Conservation (phyloP, 2,329 filamentous ascomycete species). For the Drechslerella dactyloides region DNA sequence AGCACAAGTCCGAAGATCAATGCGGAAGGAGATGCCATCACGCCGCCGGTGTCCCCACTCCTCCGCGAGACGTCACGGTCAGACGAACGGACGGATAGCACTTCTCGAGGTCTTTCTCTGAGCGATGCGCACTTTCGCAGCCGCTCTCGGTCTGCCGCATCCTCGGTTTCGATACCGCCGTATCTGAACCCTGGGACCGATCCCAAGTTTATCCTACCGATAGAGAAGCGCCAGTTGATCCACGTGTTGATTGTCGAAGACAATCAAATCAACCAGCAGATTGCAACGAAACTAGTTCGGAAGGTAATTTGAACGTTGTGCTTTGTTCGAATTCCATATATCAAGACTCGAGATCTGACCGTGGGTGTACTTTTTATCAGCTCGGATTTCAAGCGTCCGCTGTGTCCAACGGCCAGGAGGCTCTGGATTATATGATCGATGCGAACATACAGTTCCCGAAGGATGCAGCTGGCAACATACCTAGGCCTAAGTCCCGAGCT, state of each 20-base stretch:
- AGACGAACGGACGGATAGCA: slow-evolving; percentile 22
- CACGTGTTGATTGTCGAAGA: slow-evolving; percentile 82
- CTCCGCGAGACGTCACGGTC: slow-evolving; percentile 46
- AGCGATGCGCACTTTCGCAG: slow-evolving; percentile 28
- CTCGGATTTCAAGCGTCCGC: slow-evolving; percentile 43
- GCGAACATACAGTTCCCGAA: slow-evolving; percentile 58
- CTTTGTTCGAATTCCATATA: background rate
- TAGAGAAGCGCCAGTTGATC: slow-evolving; percentile 67
- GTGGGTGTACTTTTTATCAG: background rate
- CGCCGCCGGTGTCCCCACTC: slow-evolving; percentile 57
- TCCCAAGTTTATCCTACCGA: slow-evolving; percentile 46
- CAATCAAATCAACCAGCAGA: slow-evolving; percentile 77
- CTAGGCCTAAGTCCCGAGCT: slow-evolving; percentile 55
- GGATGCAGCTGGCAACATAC: slow-evolving; percentile 20
- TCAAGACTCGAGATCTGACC: background rate
- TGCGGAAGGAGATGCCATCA: slow-evolving; percentile 58
- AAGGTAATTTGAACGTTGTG: slow-evolving; percentile 75
- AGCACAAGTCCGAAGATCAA: slow-evolving; percentile 48
- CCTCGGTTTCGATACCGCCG: slow-evolving; percentile 36
- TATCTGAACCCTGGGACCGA: slow-evolving; percentile 21
- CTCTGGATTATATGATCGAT: slow-evolving; percentile 72
- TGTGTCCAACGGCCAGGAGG: slow-evolving; percentile 68
- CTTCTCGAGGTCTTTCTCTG: slow-evolving; percentile 14
- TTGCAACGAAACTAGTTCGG: slow-evolving; percentile 75
- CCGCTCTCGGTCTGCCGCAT: slow-evolving; percentile 34